Evolutionary conservation across 352 stramenopile species (phyloP), one percentile per base, ranked within the genome.

Genomic region (Phytophthora cactorum): DNA sequence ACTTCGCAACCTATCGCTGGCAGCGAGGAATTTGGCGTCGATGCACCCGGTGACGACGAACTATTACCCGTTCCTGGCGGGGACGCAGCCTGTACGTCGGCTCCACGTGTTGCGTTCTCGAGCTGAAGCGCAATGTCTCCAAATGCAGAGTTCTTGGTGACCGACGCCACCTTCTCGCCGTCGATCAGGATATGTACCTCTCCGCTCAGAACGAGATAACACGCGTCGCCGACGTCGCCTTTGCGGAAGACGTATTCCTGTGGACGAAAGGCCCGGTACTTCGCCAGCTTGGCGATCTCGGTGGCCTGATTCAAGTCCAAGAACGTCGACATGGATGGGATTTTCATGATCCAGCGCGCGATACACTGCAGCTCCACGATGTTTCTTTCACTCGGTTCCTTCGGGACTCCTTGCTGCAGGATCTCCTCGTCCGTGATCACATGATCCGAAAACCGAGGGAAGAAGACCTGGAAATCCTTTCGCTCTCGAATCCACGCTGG

Each of bases 401-500:
- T 90, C 5, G 77, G 76, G 0, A 88, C 78, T n/a, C 79, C 79
- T 60, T 88, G 76, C 5, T 79, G 74, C 3, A 92, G 52, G 43
- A 90, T 87, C 58, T 92, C 81, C 22, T 92, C 84, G 52, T 92
- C 81, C 0, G 80, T 83, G 50, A 90, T 66, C 17, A 88, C 76
- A 27, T 78, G 75, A n/a, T 89, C 76, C 4, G 81, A 74, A 54
- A 82, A 92, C 4, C 80, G 74, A 45, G 84, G 81, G 41, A 92
- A 89, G 41, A 86, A 92, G 4, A 89, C 78, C 34, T 92, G 84
- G 55, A 92, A 90, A 59, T 92, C 84, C 46, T 92, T 92, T 15
- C 84, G 84, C 49, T 92, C 84, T n/a, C 78, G 78, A 28, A 92
- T 88, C 81, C 84, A 90, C 27, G 66, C 28, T 7, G 79, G 79